phyloP scores from a whole-genome alignment of 2,329 filamentous ascomycete genomes.

The Hypoxylon rubiginosum region DNA sequence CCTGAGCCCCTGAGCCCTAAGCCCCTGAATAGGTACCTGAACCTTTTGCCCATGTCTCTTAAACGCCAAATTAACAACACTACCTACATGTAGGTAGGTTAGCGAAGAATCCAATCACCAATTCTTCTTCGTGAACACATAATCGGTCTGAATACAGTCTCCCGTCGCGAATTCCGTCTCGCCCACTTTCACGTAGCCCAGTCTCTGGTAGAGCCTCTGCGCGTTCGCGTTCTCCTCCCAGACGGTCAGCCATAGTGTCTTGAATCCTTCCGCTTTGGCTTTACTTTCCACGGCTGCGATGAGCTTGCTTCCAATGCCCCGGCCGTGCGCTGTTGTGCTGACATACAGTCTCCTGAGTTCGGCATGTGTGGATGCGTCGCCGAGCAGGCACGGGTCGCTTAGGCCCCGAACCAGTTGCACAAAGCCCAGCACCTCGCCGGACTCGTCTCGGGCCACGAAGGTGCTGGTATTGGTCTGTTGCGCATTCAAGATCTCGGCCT shows the following conservation, averaged over 20 bases:
- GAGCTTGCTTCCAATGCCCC: slow-evolving; percentile 48
- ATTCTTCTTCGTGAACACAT: slow-evolving; percentile 42
- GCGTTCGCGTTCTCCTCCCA: slow-evolving; percentile 47
- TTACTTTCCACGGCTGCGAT: slow-evolving; percentile 44
- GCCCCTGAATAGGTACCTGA: neutral
- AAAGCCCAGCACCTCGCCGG: slow-evolving; percentile 43
- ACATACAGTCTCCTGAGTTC: slow-evolving; percentile 50
- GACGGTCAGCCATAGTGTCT: slow-evolving; percentile 48
- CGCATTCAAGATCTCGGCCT: slow-evolving; percentile 42
- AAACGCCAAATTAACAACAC: slow-evolving; percentile 7
- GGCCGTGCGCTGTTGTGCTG: slow-evolving; percentile 46
- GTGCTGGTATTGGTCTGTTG: slow-evolving; percentile 35
- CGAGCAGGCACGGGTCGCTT: slow-evolving; percentile 41
- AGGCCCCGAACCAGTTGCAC: slow-evolving; percentile 47
- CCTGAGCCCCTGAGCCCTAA: neutral
- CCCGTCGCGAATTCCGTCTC: slow-evolving; percentile 44
- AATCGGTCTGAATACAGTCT: slow-evolving; percentile 44
- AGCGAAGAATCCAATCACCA: slow-evolving; percentile 27
- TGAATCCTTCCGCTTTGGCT: slow-evolving; percentile 47
- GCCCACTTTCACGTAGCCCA: slow-evolving; percentile 46
- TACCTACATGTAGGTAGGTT: too few relatives aligned
- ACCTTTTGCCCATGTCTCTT: neutral
- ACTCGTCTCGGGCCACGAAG: slow-evolving; percentile 43
- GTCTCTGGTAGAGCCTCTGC: slow-evolving; percentile 43
- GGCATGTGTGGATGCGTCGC: slow-evolving; percentile 40